These are phyloP conservation scores for Amoeboaphelidium protococcarum DNA, from an alignment of 371 early-diverging fungal species.

Conservation along the genomic window DNA sequence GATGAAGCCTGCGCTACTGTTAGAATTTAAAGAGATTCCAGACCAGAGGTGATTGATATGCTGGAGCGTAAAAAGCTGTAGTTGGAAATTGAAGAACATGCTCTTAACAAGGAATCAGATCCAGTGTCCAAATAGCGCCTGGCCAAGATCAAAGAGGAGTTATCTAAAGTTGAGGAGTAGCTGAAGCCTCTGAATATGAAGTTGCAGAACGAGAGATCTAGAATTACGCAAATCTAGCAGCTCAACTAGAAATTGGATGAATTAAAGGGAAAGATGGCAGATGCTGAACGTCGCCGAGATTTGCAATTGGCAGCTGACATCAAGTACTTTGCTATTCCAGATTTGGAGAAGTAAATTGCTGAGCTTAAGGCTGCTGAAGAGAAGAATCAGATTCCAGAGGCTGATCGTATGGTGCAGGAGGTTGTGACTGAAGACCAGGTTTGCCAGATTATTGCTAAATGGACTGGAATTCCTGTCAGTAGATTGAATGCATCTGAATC, in stretches of 20 bases:
- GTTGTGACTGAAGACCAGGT: slow-evolving; percentile 23
- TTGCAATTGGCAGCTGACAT: slow-evolving; percentile 23
- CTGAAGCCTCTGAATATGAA: slow-evolving; percentile 59
- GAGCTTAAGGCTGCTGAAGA: slow-evolving; percentile 18
- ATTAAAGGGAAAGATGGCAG: slow-evolving; percentile 47
- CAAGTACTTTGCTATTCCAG: slow-evolving; percentile 33
- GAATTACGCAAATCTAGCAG: slow-evolving; percentile 57
- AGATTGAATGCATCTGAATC: slow-evolving; percentile 36
- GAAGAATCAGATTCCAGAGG: slow-evolving; percentile 10
- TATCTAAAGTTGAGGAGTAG: slow-evolving; percentile 47
- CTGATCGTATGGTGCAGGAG: slow-evolving; percentile 20
- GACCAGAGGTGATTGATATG: slow-evolving; percentile 80
- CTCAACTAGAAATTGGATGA: slow-evolving; percentile 65
- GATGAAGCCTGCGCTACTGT: slow-evolving; percentile 76
- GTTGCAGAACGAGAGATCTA: slow-evolving; percentile 52
- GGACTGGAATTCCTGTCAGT: slow-evolving; percentile 56
- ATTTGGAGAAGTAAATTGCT: slow-evolving; percentile 21
- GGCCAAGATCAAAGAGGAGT: slow-evolving; percentile 46
- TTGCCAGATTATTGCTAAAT: slow-evolving; percentile 36
- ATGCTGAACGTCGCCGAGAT: slow-evolving; percentile 53
- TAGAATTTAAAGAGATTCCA: slow-evolving; percentile 77
- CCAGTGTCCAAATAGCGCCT: slow-evolving; percentile 39
- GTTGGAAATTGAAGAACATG: slow-evolving; percentile 88
- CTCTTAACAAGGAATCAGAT: slow-evolving; percentile 72
- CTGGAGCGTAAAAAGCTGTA: slow-evolving; percentile 65